Conservation (phyloP, 2,329 filamentous ascomycete genomes). For the Aspergillus proliferans region DNA sequence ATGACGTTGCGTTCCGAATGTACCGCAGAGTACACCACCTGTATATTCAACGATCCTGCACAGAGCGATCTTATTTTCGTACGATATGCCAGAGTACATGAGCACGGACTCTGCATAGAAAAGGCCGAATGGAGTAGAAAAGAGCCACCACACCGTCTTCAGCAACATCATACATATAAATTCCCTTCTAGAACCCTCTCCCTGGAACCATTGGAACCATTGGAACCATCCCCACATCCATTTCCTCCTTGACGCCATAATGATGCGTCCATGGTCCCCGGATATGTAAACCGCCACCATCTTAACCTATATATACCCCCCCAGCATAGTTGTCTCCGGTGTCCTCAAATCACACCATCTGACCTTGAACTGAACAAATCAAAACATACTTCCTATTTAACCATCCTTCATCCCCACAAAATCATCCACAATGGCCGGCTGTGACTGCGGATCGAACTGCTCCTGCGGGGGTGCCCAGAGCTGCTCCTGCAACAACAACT, state of each 20-base stretch:
- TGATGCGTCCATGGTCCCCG: slow-evolving; percentile 11
- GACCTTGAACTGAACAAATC: not conserved
- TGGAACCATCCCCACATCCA: not conserved
- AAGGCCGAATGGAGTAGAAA: no score
- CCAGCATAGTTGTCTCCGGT: not conserved
- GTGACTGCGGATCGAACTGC: slow-evolving; percentile 29
- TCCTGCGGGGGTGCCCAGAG: slow-evolving; percentile 24
- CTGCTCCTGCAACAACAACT: slow-evolving; percentile 29
- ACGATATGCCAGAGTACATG: no score
- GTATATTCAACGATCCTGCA: no score
- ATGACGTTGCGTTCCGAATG: not conserved
- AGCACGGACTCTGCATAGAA: no score
- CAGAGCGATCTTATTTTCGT: no score
- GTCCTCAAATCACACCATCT: not conserved
- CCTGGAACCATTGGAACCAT: not conserved
- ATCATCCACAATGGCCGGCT: slow-evolving; percentile 11
- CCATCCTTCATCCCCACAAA: not conserved
- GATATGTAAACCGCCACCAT: not conserved
- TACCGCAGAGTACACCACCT: no score
- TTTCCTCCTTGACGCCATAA: slow-evolving; percentile 8
- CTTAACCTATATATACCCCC: slow-evolving; percentile 8
- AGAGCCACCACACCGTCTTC: not conserved
- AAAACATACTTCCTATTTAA: not conserved
- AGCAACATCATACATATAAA: not conserved
- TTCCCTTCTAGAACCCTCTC: not conserved